Evolutionary conservation across 179 eudicot genomes (phyloP).

Genomic region (Monotropa hypopitys): DNA sequence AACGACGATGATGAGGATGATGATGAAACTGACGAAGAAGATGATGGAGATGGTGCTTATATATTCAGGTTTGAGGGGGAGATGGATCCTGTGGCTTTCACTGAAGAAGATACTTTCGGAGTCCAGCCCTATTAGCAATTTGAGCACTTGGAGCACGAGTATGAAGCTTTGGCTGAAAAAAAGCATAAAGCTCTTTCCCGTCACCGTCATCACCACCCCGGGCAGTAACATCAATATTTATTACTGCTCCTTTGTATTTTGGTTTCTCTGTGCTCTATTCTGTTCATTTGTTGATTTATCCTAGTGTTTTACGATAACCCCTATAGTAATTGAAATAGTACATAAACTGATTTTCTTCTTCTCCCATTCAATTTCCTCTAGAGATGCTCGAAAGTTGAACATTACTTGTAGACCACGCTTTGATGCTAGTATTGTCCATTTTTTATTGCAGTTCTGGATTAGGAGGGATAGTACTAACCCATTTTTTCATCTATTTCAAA

Average conservation of each 20-base stretch:
- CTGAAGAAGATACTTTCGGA: slow-evolving; percentile 28
- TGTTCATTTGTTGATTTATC: neutral
- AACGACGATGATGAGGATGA: slow-evolving; percentile 21
- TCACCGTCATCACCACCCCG: neutral
- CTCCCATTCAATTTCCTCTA: neutral
- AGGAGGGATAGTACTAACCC: too few species aligned
- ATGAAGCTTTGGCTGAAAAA: slow-evolving; percentile 52
- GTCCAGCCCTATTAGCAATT: slow-evolving; percentile 49
- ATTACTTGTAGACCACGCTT: too few species aligned
- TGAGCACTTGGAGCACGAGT: slow-evolving; percentile 39
- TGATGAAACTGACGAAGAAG: slow-evolving; percentile 25
- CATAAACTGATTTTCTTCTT: neutral
- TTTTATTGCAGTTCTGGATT: too few species aligned
- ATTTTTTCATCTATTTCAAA: neutral
- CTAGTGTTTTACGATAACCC: neutral
- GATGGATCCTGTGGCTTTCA: slow-evolving; percentile 49
- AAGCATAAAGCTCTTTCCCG: slow-evolving; percentile 36
- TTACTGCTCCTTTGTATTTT: neutral
- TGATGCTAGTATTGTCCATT: too few species aligned
- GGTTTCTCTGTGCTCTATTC: neutral
- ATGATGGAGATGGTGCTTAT: slow-evolving; percentile 20
- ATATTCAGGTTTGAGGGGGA: slow-evolving; percentile 34
- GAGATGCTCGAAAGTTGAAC: neutral
- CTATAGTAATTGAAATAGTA: neutral
- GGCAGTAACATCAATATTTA: neutral